Conservation (phyloP, 441 rosid genomes). For the Arabidopsis hybrid region DNA sequence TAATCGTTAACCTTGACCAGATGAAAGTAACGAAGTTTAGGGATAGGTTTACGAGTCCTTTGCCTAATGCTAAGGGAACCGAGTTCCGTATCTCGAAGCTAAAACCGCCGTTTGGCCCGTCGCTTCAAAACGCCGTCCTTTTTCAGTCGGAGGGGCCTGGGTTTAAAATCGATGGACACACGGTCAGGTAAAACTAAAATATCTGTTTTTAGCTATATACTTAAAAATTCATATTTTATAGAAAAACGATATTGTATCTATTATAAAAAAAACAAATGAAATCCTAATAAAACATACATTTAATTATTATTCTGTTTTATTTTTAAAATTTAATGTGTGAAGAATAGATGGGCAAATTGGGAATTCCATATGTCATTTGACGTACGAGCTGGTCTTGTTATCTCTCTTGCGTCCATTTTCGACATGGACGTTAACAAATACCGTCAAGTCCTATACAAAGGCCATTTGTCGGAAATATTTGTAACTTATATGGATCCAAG, state of each 20-base stretch:
- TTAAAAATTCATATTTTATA: too few relatives aligned
- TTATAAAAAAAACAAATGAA: too few relatives aligned
- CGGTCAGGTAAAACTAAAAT: too few relatives aligned
- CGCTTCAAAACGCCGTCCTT: slow-evolving; percentile 6
- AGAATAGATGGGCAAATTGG: slow-evolving; percentile 70
- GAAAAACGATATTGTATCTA: too few relatives aligned
- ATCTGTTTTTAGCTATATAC: too few relatives aligned
- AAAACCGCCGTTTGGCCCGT: neutral
- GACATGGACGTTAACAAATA: slow-evolving; percentile 47
- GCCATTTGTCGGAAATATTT: slow-evolving; percentile 60
- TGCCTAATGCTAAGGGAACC: neutral
- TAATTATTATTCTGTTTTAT: too few relatives aligned
- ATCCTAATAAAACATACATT: too few relatives aligned
- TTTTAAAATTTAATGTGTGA: too few relatives aligned
- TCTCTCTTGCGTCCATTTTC: slow-evolving; percentile 63
- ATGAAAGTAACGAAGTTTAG: neutral
- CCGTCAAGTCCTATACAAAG: slow-evolving; percentile 61
- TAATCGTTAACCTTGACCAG: neutral
- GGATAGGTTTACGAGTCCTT: neutral
- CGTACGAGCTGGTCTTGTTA: slow-evolving; percentile 55
- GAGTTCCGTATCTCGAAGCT: neutral
- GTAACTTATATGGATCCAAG: slow-evolving; percentile 71
- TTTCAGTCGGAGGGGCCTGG: neutral
- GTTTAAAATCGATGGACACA: neutral
- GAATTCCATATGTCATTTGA: slow-evolving; percentile 66